phyloP scores from a whole-genome alignment of 1,139 yeast species.

The Candida sanyaensis region DNA sequence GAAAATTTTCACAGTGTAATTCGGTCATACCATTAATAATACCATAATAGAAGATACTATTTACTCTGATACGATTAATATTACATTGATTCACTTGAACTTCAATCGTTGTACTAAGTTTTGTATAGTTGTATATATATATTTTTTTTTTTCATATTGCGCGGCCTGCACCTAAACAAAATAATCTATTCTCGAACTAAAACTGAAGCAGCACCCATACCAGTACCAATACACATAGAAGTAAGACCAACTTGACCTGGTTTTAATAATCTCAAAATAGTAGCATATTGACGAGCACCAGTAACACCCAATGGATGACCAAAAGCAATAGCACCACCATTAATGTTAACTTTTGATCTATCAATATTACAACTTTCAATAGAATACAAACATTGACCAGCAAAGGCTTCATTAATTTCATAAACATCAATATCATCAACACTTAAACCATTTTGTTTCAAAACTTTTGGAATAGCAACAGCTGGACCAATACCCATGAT shows the following conservation, averaged over 20 bases:
- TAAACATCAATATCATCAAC: slow-evolving; percentile 15
- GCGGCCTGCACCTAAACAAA: background rate
- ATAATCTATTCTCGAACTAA: slow-evolving; percentile 15
- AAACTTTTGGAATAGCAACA: slow-evolving; percentile 35
- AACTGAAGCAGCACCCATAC: slow-evolving; percentile 18
- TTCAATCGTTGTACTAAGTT: no score
- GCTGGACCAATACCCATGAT: slow-evolving; percentile 47
- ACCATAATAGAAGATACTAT: no score
- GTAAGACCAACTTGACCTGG: slow-evolving; percentile 18
- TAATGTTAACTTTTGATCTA: slow-evolving; percentile 14
- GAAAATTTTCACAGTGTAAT: no score
- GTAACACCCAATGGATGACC: slow-evolving; percentile 18
- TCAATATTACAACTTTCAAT: slow-evolving; percentile 13
- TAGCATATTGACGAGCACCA: slow-evolving; percentile 18
- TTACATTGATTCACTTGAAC: no score
- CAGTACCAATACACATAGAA: slow-evolving; percentile 19
- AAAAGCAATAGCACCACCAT: slow-evolving; percentile 18
- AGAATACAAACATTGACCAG: slow-evolving; percentile 18
- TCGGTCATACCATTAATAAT: no score
- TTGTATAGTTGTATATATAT: no score
- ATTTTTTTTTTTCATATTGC: background rate
- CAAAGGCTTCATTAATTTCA: slow-evolving; percentile 19
- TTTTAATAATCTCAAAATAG: slow-evolving; percentile 16
- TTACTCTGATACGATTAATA: no score
- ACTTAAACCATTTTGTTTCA: slow-evolving; percentile 16